These are phyloP conservation scores for Platanthera guangdongensis DNA, from an alignment of 106 monocot genomes.

Conservation along the genomic window DNA sequence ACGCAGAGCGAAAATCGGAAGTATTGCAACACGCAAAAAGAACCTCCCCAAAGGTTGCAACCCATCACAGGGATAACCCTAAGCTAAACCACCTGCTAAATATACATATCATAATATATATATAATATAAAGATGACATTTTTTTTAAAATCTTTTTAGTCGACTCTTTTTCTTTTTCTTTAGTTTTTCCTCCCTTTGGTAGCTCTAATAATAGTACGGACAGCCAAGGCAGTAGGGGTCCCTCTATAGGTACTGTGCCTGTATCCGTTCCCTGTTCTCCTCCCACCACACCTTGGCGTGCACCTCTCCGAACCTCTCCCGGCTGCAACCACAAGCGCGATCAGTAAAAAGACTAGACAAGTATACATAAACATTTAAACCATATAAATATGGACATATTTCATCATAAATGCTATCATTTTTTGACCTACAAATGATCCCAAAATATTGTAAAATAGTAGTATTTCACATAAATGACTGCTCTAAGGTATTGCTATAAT, in stretches of 20 bases:
- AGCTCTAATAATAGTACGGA: too few relatives aligned
- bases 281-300: slow-evolving; percentile 98
- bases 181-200: too few relatives aligned
- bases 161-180: not conserved
- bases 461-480: too few relatives aligned
- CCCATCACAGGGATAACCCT: not conserved
- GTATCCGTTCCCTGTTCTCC: slow-evolving; percentile 85
- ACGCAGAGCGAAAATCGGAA: not conserved
- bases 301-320: slow-evolving; percentile 84
- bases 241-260: slow-evolving; percentile 64
- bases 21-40: not conserved
- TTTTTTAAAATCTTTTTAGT: not conserved
- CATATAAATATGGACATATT: too few relatives aligned
- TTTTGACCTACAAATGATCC: too few relatives aligned
- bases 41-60: not conserved
- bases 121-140: not conserved
- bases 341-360: not conserved
- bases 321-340: slow-evolving; percentile 32
- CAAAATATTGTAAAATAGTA: too few relatives aligned
- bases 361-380: too few relatives aligned
- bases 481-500: too few relatives aligned
- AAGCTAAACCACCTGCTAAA: not conserved
- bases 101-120: not conserved
- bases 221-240: too few relatives aligned
- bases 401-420: too few relatives aligned